Evolutionary conservation across 2,329 filamentous ascomycete species (phyloP).

Genomic region (Monosporascus ibericus): DNA sequence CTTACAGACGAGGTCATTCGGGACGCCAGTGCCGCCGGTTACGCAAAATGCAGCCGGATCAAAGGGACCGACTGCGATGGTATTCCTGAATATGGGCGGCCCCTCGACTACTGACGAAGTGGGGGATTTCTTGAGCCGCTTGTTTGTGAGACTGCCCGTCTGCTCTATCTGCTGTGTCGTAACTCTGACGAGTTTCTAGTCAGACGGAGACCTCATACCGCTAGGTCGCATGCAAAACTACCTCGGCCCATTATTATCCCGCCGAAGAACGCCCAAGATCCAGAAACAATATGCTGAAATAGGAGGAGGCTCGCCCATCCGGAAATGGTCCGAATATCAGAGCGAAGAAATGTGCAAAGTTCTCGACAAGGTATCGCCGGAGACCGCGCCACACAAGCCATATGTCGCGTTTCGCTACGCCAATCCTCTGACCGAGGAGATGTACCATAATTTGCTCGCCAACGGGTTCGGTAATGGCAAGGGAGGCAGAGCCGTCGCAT

Average conservation of each 20-base stretch:
- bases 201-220: constrained; percentile 93
- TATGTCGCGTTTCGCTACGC: constrained; percentile 98
- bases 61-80: constrained; percentile 89
- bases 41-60: constrained; percentile 67
- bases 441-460: constrained; percentile 74
- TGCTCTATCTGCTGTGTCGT: neutral
- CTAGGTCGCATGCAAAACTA: constrained; percentile 87
- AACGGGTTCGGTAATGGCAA: constrained; percentile 88
- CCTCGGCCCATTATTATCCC: constrained; percentile 80
- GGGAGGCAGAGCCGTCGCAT: constrained; percentile 90
- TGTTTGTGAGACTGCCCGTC: constrained; percentile 63
- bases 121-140: constrained; percentile 76
- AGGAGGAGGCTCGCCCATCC: constrained; percentile 94
- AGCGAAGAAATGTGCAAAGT: constrained; percentile 95
- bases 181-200: constrained; percentile 41
- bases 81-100: constrained; percentile 98
- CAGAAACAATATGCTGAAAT: constrained; percentile 93
- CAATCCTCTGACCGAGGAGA: constrained; percentile 86
- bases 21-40: constrained; percentile 66
- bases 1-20: constrained; percentile 42
- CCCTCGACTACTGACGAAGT: constrained; percentile 86
- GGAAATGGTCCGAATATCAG: constrained; percentile 96
- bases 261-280: constrained; percentile 88
- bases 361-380: constrained; percentile 81
- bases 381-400: constrained; percentile 92